Evolutionary conservation across 768 basidiomycete genomes (phyloP).

Genomic region (Brasilioporus rufonigricans): DNA sequence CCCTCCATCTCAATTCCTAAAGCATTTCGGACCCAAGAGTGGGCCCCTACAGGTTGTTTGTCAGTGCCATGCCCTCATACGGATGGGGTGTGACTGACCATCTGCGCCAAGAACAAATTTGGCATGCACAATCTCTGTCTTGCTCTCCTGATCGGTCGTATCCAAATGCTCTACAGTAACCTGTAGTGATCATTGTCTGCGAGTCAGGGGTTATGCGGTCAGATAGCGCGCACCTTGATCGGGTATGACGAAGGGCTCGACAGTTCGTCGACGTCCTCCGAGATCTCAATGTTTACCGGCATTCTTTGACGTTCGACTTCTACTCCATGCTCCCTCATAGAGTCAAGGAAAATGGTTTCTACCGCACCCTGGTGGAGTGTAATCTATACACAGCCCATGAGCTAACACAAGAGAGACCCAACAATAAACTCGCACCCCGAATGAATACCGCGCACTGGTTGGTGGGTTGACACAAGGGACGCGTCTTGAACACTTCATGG

Average conservation of each 20-base stretch:
- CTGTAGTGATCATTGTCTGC: constrained; percentile 8
- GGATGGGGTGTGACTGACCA: constrained; percentile 16
- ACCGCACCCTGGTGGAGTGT: constrained; percentile 43
- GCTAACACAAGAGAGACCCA: not conserved
- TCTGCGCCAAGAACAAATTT: constrained; percentile 39
- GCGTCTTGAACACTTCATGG: constrained; percentile 56
- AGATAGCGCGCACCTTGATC: constrained; percentile 22
- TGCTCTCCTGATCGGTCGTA: constrained; percentile 27
- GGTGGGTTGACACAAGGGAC: constrained; percentile 60
- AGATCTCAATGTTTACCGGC: constrained; percentile 33
- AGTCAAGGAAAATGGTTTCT: constrained; percentile 41
- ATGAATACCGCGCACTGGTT: constrained; percentile 70
- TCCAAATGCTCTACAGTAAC: constrained; percentile 24
- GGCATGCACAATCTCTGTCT: constrained; percentile 33
- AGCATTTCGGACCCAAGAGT: constrained; percentile 46
- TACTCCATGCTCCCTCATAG: constrained; percentile 31
- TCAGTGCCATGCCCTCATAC: no score
- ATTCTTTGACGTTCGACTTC: constrained; percentile 36
- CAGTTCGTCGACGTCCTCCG: constrained; percentile 39
- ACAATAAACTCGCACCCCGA: constrained; percentile 47
- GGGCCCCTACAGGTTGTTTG: constrained; percentile 38
- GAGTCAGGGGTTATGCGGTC: not conserved
- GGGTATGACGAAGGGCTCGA: constrained; percentile 28
- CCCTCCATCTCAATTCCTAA: constrained; percentile 47
- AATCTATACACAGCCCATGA: constrained; percentile 19